phyloP scores from a whole-genome alignment of 2,329 filamentous ascomycete genomes.

The Beauveria australis region DNA sequence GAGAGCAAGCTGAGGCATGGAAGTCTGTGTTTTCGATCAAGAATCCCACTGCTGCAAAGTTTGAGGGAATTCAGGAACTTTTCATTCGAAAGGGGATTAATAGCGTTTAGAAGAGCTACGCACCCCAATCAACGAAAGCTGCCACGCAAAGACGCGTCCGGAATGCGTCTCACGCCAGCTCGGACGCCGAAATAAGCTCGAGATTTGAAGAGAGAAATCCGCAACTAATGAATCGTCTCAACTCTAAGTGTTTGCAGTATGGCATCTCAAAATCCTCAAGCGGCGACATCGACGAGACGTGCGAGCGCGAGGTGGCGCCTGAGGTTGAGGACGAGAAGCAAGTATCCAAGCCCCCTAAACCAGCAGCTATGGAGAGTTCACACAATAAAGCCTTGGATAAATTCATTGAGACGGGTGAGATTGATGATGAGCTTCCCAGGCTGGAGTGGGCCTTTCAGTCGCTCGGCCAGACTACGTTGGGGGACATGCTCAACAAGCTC shows the following conservation, averaged over 20 bases:
- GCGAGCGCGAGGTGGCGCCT: slow-evolving; percentile 58
- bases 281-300: slow-evolving; percentile 49
- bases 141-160: background rate
- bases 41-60: background rate
- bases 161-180: background rate
- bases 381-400: slow-evolving; percentile 34
- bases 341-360: slow-evolving; percentile 37
- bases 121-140: background rate
- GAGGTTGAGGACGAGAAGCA: slow-evolving; percentile 55
- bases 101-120: slow-evolving; percentile 1
- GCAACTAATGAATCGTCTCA: background rate
- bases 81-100: background rate
- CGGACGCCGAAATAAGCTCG: background rate
- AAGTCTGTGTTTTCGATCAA: background rate
- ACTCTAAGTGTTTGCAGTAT: background rate
- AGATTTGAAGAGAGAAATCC: background rate
- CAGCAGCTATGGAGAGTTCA: slow-evolving; percentile 29
- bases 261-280: background rate
- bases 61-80: background rate
- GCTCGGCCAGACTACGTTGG: slow-evolving; percentile 32
- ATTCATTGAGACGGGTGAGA: slow-evolving; percentile 31
- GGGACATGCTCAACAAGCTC: background rate
- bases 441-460: slow-evolving; percentile 38
- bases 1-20: slow-evolving; percentile 33
- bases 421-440: slow-evolving; percentile 18